These are phyloP conservation scores for Sclerotinia borealis DNA, from an alignment of 2,329 filamentous ascomycete genomes.

Conservation along the genomic window DNA sequence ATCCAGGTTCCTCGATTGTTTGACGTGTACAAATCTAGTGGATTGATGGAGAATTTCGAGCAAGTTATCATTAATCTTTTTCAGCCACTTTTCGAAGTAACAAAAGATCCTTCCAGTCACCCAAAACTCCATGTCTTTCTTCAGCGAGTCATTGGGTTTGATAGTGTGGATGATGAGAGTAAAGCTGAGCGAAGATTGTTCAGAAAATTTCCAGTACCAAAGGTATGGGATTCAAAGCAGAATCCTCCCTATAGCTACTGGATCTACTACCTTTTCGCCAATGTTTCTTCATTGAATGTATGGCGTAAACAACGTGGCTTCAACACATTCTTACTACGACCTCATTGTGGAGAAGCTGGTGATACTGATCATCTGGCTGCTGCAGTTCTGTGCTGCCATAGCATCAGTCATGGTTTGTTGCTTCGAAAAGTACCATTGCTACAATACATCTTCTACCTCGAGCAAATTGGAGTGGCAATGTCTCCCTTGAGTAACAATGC, in stretches of 20 bases:
- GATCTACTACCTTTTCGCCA: slow-evolving; percentile 96
- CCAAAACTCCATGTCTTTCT: slow-evolving; percentile 93
- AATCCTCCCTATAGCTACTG: slow-evolving; percentile 99
- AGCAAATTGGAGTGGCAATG: slow-evolving; percentile 98
- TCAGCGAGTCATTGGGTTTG: slow-evolving; percentile 91
- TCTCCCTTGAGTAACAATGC: slow-evolving; percentile 98
- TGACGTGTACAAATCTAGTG: slow-evolving; percentile 88
- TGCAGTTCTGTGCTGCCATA: slow-evolving; percentile 86
- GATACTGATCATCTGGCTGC: slow-evolving; percentile 95
- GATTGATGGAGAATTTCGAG: slow-evolving; percentile 83
- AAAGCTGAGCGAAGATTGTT: slow-evolving; percentile 93
- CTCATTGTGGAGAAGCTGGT: slow-evolving; percentile 93
- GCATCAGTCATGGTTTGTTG: slow-evolving; percentile 90
- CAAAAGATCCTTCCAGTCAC: slow-evolving; percentile 76
- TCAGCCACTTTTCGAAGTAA: slow-evolving; percentile 90
- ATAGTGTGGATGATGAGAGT: slow-evolving; percentile 97
- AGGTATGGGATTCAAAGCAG: slow-evolving; percentile 82
- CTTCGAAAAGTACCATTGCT: slow-evolving; percentile 89
- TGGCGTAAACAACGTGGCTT: slow-evolving; percentile 89
- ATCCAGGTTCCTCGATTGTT: slow-evolving; percentile 92
- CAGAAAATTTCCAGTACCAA: slow-evolving; percentile 88
- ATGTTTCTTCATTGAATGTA: slow-evolving; percentile 85
- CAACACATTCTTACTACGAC: slow-evolving; percentile 88
- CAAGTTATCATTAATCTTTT: slow-evolving; percentile 89
- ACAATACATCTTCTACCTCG: slow-evolving; percentile 96